Conservation (phyloP, 805 yeast genomes). For the Suhomyces xylopsoci region DNA sequence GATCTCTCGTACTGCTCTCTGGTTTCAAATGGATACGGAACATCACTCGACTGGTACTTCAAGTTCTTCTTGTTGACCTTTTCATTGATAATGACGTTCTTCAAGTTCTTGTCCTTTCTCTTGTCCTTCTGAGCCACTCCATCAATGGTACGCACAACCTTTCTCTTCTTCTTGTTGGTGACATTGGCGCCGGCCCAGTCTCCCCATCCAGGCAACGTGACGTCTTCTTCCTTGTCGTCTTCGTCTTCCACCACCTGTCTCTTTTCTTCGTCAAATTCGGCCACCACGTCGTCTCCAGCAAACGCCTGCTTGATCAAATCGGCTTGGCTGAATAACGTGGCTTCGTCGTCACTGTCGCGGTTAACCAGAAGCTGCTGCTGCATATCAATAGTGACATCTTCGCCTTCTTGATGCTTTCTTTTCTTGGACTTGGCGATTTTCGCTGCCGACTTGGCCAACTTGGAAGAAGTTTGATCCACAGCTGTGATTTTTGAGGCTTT, state of each 20-base stretch:
- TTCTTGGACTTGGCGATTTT: slow-evolving; percentile 38
- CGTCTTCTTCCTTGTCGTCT: slow-evolving; percentile 82
- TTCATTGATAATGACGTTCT: slow-evolving; percentile 88
- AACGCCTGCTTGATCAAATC: slow-evolving; percentile 87
- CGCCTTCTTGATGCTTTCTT: slow-evolving; percentile 29
- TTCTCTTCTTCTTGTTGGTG: slow-evolving; percentile 49
- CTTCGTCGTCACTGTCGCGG: slow-evolving; percentile 40
- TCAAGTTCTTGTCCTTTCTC: slow-evolving; percentile 72
- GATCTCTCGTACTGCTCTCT: slow-evolving; percentile 94
- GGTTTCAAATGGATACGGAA: slow-evolving; percentile 92
- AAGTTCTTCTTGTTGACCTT: slow-evolving; percentile 76
- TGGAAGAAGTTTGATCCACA: slow-evolving; percentile 37
- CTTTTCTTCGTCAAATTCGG: slow-evolving; percentile 79
- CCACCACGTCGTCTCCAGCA: slow-evolving; percentile 94
- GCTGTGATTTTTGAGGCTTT: slow-evolving; percentile 29
- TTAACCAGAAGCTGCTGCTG: slow-evolving; percentile 56
- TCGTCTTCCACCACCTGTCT: slow-evolving; percentile 63
- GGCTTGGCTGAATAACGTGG: slow-evolving; percentile 66
- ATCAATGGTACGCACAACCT: slow-evolving; percentile 64
- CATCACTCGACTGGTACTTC: slow-evolving; percentile 84
- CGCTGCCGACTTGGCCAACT: slow-evolving; percentile 37
- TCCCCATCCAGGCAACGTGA: slow-evolving; percentile 96
- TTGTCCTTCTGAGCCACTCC: slow-evolving; percentile 72
- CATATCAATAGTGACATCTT: slow-evolving; percentile 47
- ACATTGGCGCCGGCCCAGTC: slow-evolving; percentile 79